These are phyloP conservation scores for Mycena galopus DNA, from an alignment of 768 basidiomycete species.

Conservation along the genomic window DNA sequence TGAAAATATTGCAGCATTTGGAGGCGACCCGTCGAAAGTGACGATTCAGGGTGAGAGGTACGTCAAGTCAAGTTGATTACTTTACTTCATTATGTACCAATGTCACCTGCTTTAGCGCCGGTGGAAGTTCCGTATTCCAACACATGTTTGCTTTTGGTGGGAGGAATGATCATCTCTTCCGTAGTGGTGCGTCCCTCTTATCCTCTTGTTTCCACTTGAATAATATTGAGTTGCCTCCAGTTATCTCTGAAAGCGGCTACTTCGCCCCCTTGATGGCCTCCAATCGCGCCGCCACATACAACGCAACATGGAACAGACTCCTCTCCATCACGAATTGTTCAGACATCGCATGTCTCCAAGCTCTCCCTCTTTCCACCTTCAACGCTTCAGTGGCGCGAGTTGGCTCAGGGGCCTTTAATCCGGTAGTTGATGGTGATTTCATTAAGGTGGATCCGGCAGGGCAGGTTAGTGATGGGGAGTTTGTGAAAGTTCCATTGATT, in stretches of 20 bases:
- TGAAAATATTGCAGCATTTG: slow-evolving; percentile 28
- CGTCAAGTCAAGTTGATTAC: slow-evolving; percentile 25
- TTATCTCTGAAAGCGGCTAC: slow-evolving; percentile 27
- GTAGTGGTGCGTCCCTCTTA: slow-evolving; percentile 26
- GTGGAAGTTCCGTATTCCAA: slow-evolving; percentile 28
- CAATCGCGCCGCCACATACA: slow-evolving; percentile 29
- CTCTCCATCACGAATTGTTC: slow-evolving; percentile 31
- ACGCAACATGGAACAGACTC: slow-evolving; percentile 29
- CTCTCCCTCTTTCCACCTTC: slow-evolving; percentile 29
- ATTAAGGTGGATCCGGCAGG: slow-evolving; percentile 29
- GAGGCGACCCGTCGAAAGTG: slow-evolving; percentile 28
- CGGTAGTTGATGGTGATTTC: slow-evolving; percentile 29
- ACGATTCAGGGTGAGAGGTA: slow-evolving; percentile 30
- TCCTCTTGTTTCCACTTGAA: slow-evolving; percentile 28
- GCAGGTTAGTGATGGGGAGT: slow-evolving; percentile 27
- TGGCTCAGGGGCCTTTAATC: slow-evolving; percentile 30
- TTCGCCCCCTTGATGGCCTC: slow-evolving; percentile 28
- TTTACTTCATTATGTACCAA: slow-evolving; percentile 27
- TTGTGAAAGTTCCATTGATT: slow-evolving; percentile 29
- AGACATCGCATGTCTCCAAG: slow-evolving; percentile 30
- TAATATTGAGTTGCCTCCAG: slow-evolving; percentile 19
- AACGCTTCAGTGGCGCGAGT: slow-evolving; percentile 28
- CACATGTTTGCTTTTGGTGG: slow-evolving; percentile 29
- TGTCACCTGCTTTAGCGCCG: slow-evolving; percentile 24
- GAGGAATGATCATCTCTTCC: slow-evolving; percentile 29